Conservation (phyloP, 2,329 filamentous ascomycete genomes). For the Pestalotiopsis sp. region DNA sequence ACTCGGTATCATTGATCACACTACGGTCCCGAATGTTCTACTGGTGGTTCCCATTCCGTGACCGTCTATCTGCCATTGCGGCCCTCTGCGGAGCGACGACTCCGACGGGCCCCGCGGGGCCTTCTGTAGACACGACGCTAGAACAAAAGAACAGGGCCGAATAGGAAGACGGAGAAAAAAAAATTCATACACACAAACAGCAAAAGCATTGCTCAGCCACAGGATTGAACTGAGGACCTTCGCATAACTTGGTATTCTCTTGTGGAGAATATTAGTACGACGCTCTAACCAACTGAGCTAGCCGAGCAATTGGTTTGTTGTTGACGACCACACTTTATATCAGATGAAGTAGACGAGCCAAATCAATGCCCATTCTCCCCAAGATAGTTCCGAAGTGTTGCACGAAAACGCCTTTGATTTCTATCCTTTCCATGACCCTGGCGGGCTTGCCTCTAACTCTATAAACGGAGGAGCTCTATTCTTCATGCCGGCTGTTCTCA, state of each 20-base stretch:
- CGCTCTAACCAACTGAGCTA: not conserved
- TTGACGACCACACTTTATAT: not conserved
- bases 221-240: not conserved
- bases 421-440: not conserved
- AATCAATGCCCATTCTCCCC: not conserved
- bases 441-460: not conserved
- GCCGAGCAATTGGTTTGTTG: not conserved
- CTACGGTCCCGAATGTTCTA: not conserved
- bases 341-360: not conserved
- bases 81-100: not conserved
- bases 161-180: not conserved
- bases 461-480: not conserved
- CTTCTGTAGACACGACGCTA: not conserved
- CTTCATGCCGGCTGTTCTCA: not conserved
- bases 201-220: not conserved
- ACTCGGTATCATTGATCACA: not conserved
- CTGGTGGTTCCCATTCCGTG: not conserved
- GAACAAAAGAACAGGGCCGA: not conserved
- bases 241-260: not conserved
- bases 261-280: not conserved
- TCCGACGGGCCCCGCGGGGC: not conserved
- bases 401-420: not conserved
- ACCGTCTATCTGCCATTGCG: not conserved
- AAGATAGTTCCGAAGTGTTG: not conserved
- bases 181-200: not conserved